Evolutionary conservation across 140 eudicot genomes (phyloP).

Genomic region (Oenanthe javanica): DNA sequence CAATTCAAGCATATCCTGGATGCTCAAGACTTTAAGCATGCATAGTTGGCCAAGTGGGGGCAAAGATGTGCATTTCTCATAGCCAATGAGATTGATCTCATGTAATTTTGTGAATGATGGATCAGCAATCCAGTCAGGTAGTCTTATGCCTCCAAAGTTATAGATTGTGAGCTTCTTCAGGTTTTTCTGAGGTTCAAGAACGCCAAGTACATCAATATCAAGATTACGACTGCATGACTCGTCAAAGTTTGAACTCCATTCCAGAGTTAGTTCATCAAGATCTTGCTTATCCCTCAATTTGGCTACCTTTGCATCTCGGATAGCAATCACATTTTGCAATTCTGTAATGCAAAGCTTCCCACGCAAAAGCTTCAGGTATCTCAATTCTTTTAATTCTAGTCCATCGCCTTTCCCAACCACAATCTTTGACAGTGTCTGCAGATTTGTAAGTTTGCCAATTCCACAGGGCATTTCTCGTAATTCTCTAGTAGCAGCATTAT

Average conservation of each 20-base stretch:
- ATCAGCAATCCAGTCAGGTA: conserved; percentile 52
- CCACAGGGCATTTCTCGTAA: conserved; percentile 27
- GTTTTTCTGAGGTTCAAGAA: conserved; percentile 23
- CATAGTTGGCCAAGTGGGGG: conserved; percentile 46
- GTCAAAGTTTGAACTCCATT: conserved; percentile 29
- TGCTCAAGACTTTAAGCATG: conserved; percentile 25
- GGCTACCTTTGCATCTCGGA: conserved; percentile 28
- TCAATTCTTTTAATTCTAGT: conserved; percentile 20
- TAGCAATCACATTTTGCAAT: conserved; percentile 28
- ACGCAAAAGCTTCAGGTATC: conserved; percentile 27
- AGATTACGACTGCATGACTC: not conserved
- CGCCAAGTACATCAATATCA: conserved; percentile 19
- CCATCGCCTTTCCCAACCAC: conserved; percentile 15
- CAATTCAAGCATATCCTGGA: conserved; percentile 26
- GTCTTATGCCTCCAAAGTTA: conserved; percentile 26
- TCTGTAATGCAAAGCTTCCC: conserved; percentile 20
- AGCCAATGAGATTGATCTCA: not conserved
- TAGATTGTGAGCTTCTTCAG: conserved; percentile 22
- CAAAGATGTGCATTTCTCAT: conserved; percentile 23
- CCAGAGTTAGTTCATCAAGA: conserved; percentile 26
- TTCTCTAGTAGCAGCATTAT: conserved; percentile 22
- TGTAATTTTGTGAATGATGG: conserved; percentile 14
- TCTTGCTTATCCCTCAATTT: conserved; percentile 19
- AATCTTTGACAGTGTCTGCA: conserved; percentile 22
- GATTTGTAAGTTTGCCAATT: conserved; percentile 22